phyloP scores from a whole-genome alignment of 2,329 filamentous ascomycete species.

The Madurella fahalii region DNA sequence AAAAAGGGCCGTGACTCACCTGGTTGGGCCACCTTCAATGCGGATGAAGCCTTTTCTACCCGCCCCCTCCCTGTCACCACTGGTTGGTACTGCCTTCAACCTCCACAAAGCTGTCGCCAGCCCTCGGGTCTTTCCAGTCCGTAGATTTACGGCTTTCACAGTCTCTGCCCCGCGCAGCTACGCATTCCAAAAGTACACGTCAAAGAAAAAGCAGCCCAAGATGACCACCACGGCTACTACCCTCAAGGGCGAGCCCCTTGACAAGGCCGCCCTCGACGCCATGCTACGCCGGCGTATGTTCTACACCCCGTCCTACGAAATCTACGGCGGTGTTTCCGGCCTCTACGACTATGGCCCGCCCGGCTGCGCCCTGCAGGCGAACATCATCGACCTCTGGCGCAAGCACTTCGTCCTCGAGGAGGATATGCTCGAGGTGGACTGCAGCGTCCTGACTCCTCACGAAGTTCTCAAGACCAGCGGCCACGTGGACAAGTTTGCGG shows the following conservation, averaged over 20 bases:
- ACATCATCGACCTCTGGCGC: conserved; percentile 84
- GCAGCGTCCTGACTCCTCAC: conserved; percentile 87
- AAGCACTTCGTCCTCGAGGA: conserved; percentile 92
- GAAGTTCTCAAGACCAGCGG: conserved; percentile 93
- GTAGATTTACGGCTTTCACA: conserved; percentile 17
- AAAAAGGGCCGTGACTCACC: conserved; percentile 27
- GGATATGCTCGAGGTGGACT: conserved; percentile 94
- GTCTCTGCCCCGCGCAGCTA: conserved; percentile 22
- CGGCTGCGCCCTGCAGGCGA: conserved; percentile 79
- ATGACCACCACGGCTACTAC: conserved; percentile 63
- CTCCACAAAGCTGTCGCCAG: conserved; percentile 13
- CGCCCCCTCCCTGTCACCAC: conserved; percentile 22
- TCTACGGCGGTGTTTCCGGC: conserved; percentile 84
- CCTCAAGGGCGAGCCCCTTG: conserved; percentile 84
- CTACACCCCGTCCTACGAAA: conserved; percentile 93
- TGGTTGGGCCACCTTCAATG: conserved; percentile 16
- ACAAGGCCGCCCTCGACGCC: conserved; percentile 75
- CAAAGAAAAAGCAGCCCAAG: conserved; percentile 26
- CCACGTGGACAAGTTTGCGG: conserved; percentile 96
- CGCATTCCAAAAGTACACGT: conserved; percentile 12
- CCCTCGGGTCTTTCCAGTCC: conserved; percentile 16
- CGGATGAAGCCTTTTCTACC: conserved; percentile 27
- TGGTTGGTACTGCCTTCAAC: conserved; percentile 24
- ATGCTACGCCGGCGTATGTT: conserved; percentile 86
- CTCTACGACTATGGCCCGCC: conserved; percentile 93